Evolutionary conservation across 2,329 filamentous ascomycete species (phyloP).

Genomic region (Nothopassalora personata): DNA sequence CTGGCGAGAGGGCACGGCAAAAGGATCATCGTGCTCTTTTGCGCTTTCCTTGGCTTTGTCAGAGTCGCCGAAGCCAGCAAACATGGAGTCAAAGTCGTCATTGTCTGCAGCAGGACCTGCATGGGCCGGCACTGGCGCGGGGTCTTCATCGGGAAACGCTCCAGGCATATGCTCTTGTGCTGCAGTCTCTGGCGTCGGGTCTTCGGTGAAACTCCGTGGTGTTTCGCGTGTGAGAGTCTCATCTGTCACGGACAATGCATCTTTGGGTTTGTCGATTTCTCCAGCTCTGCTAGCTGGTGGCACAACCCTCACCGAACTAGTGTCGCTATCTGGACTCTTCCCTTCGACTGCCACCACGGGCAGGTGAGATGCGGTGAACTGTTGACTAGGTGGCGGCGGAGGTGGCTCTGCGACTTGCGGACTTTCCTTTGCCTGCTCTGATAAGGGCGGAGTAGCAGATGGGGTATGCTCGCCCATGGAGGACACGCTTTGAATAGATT

Average conservation of each 20-base stretch:
- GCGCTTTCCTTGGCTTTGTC: constrained; percentile 24
- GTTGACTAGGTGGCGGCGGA: constrained; percentile 66
- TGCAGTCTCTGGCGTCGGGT: constrained; percentile 15
- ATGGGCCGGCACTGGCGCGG: constrained; percentile 43
- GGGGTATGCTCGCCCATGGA: constrained; percentile 45
- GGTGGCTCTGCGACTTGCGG: constrained; percentile 56
- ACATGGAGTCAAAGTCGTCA: constrained; percentile 79
- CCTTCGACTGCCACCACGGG: constrained; percentile 60
- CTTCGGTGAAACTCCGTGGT: constrained; percentile 14
- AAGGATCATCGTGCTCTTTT: constrained; percentile 25
- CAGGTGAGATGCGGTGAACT: constrained; percentile 71
- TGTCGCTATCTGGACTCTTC: constrained; percentile 21
- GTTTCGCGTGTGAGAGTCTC: constrained; percentile 2
- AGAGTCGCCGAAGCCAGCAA: constrained; percentile 62
- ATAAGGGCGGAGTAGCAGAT: constrained; percentile 58
- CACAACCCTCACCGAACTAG: constrained; percentile 53
- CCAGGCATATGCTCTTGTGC: constrained; percentile 39
- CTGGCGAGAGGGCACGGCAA: constrained; percentile 48
- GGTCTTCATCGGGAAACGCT: constrained; percentile 44
- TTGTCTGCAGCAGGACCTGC: constrained; percentile 35
- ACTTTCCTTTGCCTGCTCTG: constrained; percentile 45
- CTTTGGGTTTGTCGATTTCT: constrained; percentile 23
- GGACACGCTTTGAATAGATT: constrained; percentile 25
- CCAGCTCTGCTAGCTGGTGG: constrained; percentile 32
- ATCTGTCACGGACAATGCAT: constrained; percentile 8